Evolutionary conservation across 2,329 filamentous ascomycete genomes (phyloP).

Genomic region (Aspergillus thermomutatus): DNA sequence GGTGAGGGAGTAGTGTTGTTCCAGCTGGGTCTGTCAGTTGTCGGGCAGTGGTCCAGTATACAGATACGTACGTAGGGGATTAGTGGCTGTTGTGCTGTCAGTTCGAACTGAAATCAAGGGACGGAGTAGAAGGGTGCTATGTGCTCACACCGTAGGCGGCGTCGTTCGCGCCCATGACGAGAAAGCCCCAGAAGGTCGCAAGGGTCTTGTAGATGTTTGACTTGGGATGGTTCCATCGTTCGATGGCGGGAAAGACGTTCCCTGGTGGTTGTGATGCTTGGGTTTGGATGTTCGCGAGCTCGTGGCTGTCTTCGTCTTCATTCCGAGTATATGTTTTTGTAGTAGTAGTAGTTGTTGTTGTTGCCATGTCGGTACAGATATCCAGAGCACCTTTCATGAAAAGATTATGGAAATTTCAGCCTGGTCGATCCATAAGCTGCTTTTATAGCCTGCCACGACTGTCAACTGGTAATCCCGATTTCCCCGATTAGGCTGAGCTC

Average conservation of each 20-base stretch:
- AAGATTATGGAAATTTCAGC: too few species aligned
- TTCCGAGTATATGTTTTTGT: neutral
- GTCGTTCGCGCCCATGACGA: conserved; percentile 59
- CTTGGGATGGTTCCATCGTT: conserved; percentile 48
- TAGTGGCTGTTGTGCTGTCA: conserved; percentile 28
- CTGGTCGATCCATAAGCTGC: neutral
- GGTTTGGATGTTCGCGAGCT: neutral
- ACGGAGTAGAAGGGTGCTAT: neutral
- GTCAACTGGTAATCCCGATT: neutral
- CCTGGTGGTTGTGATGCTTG: neutral
- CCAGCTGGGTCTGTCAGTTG: conserved; percentile 37
- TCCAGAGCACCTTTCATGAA: too few species aligned
- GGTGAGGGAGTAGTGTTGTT: conserved; percentile 45
- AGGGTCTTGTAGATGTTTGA: conserved; percentile 49
- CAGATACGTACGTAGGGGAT: conserved; percentile 50
- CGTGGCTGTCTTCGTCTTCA: neutral
- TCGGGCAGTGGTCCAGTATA: neutral
- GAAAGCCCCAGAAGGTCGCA: conserved; percentile 57
- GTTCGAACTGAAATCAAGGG: neutral
- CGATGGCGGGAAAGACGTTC: conserved; percentile 1
- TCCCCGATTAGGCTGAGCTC: neutral
- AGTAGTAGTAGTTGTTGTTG: neutral
- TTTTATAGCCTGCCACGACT: neutral
- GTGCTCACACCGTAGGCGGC: conserved; percentile 54
- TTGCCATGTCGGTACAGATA: neutral